Conservation (phyloP, 441 rosid species). For the Dalechampia spathulata region DNA sequence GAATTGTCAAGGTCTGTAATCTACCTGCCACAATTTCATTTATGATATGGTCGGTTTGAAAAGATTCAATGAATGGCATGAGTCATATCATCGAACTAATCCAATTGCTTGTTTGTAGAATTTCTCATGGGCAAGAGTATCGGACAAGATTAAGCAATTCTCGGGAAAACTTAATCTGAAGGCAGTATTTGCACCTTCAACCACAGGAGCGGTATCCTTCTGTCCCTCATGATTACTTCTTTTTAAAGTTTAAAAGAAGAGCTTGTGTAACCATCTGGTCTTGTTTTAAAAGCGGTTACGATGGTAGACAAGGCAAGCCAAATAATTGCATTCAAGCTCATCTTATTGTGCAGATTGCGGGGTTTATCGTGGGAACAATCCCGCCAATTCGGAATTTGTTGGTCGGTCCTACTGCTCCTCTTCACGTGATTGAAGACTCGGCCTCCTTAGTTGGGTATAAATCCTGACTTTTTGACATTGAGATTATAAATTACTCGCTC, state of each 20-base stretch:
- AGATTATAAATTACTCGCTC: no score
- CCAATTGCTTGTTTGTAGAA: background rate
- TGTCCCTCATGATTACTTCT: no score
- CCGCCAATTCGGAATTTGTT: slow-evolving; percentile 26
- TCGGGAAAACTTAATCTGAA: slow-evolving; percentile 23
- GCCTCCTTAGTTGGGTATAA: slow-evolving; percentile 27
- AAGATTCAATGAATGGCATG: no score
- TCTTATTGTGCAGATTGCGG: slow-evolving; percentile 34
- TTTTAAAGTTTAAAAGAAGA: background rate
- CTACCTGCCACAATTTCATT: no score
- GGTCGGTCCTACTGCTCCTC: slow-evolving; percentile 38
- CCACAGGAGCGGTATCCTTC: slow-evolving; percentile 33
- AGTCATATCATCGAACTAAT: no score
- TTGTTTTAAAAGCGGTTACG: no score
- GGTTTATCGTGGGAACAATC: slow-evolving; percentile 26
- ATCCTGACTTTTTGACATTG: no score
- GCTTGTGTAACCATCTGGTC: background rate
- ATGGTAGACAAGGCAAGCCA: no score
- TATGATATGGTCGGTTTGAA: no score
- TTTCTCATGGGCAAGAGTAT: slow-evolving; percentile 14
- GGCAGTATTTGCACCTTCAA: slow-evolving; percentile 41
- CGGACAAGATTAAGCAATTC: slow-evolving; percentile 12
- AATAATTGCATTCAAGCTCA: no score
- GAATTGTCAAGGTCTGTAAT: background rate
- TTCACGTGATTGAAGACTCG: slow-evolving; percentile 33